Conservation (phyloP, 1,139 yeast genomes). For the Lipomyces yarrowii region DNA sequence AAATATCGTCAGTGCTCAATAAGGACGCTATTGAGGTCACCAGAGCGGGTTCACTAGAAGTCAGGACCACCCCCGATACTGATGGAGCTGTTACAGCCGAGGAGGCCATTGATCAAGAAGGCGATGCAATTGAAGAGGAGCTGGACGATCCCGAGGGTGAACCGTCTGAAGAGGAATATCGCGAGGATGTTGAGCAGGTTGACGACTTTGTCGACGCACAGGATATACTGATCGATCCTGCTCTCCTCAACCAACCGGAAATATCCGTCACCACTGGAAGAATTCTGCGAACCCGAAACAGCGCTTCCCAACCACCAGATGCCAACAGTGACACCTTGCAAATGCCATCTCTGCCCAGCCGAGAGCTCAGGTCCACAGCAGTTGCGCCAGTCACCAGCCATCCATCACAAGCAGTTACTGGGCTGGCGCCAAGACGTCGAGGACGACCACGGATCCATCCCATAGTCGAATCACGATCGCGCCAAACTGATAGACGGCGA, state of each 20-base stretch:
- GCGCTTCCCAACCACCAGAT: background rate
- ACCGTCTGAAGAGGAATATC: background rate
- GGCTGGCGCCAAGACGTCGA: background rate
- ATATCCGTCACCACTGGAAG: background rate
- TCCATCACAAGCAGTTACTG: background rate
- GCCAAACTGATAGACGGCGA: background rate
- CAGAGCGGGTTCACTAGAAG: background rate
- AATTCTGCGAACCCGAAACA: background rate
- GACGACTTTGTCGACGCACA: constrained; percentile 5
- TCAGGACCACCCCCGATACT: background rate
- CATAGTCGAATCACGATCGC: background rate
- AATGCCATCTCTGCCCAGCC: background rate
- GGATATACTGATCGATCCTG: background rate
- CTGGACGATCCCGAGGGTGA: background rate
- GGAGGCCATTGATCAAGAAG: constrained; percentile 5
- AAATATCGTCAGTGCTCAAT: background rate
- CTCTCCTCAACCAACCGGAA: background rate
- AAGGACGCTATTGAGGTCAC: background rate
- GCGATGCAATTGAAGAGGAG: background rate
- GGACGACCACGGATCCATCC: background rate
- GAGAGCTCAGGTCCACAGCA: background rate
- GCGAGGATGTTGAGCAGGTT: background rate
- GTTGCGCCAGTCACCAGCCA: background rate
- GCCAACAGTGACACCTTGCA: background rate
- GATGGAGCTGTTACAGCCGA: background rate